Evolutionary conservation across 306 rosid species (phyloP).

Genomic region (Rosa persica): DNA sequence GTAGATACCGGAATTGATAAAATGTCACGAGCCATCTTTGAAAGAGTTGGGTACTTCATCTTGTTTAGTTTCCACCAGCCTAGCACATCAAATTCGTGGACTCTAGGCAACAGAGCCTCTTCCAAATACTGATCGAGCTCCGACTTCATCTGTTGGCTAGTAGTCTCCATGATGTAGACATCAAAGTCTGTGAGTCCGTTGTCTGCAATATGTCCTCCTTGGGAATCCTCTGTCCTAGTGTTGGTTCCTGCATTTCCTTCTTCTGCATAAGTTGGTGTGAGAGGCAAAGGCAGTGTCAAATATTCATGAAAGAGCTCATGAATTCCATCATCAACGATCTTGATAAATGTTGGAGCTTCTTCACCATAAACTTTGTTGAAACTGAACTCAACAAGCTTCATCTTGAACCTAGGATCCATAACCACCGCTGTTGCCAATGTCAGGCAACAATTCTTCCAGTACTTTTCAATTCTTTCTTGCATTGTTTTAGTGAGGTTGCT

Average conservation of each 20-base stretch:
- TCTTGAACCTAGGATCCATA: conserved; percentile 96
- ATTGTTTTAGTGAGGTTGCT: conserved; percentile 49
- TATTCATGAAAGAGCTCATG: conserved; percentile 90
- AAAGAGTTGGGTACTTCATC: conserved; percentile 87
- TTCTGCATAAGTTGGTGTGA: conserved; percentile 76
- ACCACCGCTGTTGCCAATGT: conserved; percentile 87
- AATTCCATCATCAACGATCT: conserved; percentile 81
- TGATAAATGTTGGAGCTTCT: conserved; percentile 61
- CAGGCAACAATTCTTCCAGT: conserved; percentile 83
- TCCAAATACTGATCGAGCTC: conserved; percentile 92
- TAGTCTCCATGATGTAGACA: conserved; percentile 89
- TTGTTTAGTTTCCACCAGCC: conserved; percentile 98
- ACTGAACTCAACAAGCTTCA: conserved; percentile 96
- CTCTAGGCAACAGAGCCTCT: conserved; percentile 80
- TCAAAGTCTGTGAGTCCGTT: conserved; percentile 88
- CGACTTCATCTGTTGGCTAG: conserved; percentile 80
- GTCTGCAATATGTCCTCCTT: conserved; percentile 64
- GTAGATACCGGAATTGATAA: conserved; percentile 68
- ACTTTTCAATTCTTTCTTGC: conserved; percentile 64
- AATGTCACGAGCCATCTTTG: conserved; percentile 93
- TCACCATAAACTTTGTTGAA: conserved; percentile 79
- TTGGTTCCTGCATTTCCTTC: conserved; percentile 54
- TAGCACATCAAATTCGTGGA: conserved; percentile 72
- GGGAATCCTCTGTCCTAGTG: conserved; percentile 41
- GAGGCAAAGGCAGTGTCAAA: conserved; percentile 72